Evolutionary conservation across 1,284 basidiomycete species (phyloP).

Genomic region (Taiwanofungus camphoratus): DNA sequence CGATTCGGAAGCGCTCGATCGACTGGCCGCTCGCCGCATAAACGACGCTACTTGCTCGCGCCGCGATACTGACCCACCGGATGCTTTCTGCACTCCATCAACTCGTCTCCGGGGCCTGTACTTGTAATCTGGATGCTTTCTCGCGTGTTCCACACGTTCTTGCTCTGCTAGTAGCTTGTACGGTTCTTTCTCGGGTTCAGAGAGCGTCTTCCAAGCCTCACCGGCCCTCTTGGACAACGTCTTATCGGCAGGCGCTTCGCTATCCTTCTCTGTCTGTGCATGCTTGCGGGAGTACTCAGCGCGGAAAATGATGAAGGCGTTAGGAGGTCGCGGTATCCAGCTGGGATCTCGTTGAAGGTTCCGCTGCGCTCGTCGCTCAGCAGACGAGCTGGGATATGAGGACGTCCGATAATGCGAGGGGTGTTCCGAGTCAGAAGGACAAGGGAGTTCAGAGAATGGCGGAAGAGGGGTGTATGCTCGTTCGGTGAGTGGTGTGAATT

Average conservation of each 20-base stretch:
- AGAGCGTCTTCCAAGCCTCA: slow-evolving; percentile 52
- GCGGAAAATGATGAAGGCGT: slow-evolving; percentile 87
- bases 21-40: slow-evolving; percentile 13
- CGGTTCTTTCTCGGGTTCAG: slow-evolving; percentile 37
- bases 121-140: slow-evolving; percentile 51
- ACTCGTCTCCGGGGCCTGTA: slow-evolving; percentile 40
- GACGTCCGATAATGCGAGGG: slow-evolving; percentile 4
- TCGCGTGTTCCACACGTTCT: slow-evolving; percentile 50
- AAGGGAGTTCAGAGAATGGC: not conserved
- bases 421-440: not conserved
- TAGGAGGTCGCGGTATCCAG: slow-evolving; percentile 80
- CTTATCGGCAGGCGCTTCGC: slow-evolving; percentile 25
- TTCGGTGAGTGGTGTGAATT: not conserved
- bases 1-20: slow-evolving; percentile 2
- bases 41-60: slow-evolving; percentile 24
- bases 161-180: slow-evolving; percentile 45
- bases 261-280: slow-evolving; percentile 15
- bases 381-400: slow-evolving; percentile 9
- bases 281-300: slow-evolving; percentile 56
- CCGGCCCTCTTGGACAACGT: slow-evolving; percentile 60
- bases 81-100: slow-evolving; percentile 9
- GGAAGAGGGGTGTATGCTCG: not conserved
- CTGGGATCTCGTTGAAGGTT: slow-evolving; percentile 39
- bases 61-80: slow-evolving; percentile 14
- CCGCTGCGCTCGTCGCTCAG: slow-evolving; percentile 18